These are phyloP conservation scores for Xylaria sp. DNA, from an alignment of 2,329 filamentous ascomycete species.

Conservation along the genomic window DNA sequence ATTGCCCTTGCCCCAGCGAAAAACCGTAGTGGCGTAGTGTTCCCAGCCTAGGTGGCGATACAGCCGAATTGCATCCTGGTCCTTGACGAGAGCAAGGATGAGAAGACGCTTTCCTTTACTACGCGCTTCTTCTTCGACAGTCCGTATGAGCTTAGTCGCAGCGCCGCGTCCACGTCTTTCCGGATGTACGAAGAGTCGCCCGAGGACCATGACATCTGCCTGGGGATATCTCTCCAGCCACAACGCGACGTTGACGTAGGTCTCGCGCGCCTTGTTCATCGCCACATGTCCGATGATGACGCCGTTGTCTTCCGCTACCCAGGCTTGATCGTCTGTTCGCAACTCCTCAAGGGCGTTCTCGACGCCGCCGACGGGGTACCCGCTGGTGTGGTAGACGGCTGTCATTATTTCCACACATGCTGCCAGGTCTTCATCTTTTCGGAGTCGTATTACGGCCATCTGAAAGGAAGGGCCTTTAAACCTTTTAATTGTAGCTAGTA, in stretches of 20 bases:
- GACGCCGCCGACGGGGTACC: slow-evolving; percentile 40
- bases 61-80: slow-evolving; percentile 39
- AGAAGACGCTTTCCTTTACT: slow-evolving; percentile 26
- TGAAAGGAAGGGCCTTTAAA: neutral
- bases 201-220: slow-evolving; percentile 29
- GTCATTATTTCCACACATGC: slow-evolving; percentile 35
- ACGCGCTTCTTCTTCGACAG: slow-evolving; percentile 33
- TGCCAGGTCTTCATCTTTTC: slow-evolving; percentile 29
- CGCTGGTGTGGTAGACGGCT: slow-evolving; percentile 34
- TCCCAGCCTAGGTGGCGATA: slow-evolving; percentile 38
- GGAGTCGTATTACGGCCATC: slow-evolving; percentile 37
- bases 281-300: slow-evolving; percentile 34
- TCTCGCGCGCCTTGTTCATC: slow-evolving; percentile 20
- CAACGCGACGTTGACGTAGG: slow-evolving; percentile 25
- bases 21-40: slow-evolving; percentile 33
- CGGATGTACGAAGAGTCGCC: slow-evolving; percentile 38
- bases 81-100: slow-evolving; percentile 39
- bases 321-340: slow-evolving; percentile 28
- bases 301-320: slow-evolving; percentile 34
- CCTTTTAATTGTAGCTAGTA: neutral
- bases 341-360: slow-evolving; percentile 30
- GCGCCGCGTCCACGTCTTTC: slow-evolving; percentile 27
- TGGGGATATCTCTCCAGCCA: slow-evolving; percentile 32
- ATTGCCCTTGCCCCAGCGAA: slow-evolving; percentile 33
- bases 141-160: slow-evolving; percentile 32